Evolutionary conservation across 108 stramenopile genomes (phyloP).

Genomic region (Chaetoceros muelleri): DNA sequence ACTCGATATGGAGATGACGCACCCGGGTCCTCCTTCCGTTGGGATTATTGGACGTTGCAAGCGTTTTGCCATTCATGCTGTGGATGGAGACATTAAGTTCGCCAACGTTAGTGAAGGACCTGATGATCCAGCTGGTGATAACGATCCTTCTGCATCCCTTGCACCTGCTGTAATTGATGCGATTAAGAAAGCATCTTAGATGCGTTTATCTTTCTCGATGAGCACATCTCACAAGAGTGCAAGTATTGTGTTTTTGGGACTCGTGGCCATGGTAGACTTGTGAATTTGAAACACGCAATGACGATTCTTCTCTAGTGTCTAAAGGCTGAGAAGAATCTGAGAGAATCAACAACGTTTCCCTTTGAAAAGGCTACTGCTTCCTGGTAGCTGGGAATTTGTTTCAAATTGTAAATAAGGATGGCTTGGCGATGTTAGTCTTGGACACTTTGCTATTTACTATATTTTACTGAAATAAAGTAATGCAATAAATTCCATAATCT

Average conservation of each 20-base stretch:
- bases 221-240: no score
- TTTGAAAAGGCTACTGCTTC: neutral
- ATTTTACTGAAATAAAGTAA: no score
- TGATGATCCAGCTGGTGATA: conserved; percentile 59
- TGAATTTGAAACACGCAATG: neutral
- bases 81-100: conserved; percentile 42
- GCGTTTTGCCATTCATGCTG: conserved; percentile 52
- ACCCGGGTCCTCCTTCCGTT: conserved; percentile 32
- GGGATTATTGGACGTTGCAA: conserved; percentile 58
- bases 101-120: conserved; percentile 41
- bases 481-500: no score
- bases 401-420: neutral
- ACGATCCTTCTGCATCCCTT: conserved; percentile 26
- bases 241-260: no score
- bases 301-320: neutral
- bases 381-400: conserved; percentile 1
- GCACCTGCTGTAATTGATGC: conserved; percentile 36
- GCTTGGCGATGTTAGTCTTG: neutral
- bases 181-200: conserved; percentile 19
- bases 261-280: no score
- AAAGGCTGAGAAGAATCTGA: neutral
- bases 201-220: no score
- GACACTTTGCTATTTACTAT: no score
- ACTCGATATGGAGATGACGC: conserved; percentile 51
- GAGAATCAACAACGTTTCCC: neutral